These are phyloP conservation scores for Xylaria grammica DNA, from an alignment of 495 filamentous ascomycete genomes.

Conservation along the genomic window DNA sequence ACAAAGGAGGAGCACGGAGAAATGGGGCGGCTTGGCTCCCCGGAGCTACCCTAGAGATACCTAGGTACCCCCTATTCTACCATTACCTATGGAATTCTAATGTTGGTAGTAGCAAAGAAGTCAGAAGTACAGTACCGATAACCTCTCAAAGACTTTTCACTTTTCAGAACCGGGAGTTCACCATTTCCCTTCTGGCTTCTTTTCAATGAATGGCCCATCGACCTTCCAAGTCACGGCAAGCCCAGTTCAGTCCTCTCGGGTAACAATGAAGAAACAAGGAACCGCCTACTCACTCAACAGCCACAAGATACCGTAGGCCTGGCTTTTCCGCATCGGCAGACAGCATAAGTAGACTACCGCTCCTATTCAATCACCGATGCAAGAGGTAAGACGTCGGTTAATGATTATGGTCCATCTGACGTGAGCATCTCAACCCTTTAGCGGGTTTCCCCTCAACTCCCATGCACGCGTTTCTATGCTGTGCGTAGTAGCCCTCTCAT, in stretches of 20 bases:
- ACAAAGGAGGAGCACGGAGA: no score
- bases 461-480: slow-evolving; percentile 9
- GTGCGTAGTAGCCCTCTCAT: slow-evolving; percentile 9
- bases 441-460: slow-evolving; percentile 12
- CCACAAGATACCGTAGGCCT: no score
- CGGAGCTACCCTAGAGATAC: neutral
- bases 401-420: slow-evolving; percentile 15
- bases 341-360: neutral
- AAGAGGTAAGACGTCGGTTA: slow-evolving; percentile 3
- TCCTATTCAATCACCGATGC: slow-evolving; percentile 11
- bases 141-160: no score
- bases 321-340: slow-evolving; percentile 3
- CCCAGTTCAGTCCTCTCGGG: no score
- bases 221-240: neutral
- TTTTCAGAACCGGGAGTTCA: no score
- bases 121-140: neutral
- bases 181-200: no score
- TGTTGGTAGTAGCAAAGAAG: neutral
- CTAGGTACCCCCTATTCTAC: no score
- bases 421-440: slow-evolving; percentile 9
- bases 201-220: neutral
- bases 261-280: slow-evolving; percentile 2
- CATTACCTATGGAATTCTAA: no score
- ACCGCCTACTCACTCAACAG: neutral
- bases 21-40: neutral